Base-by-base conservation (phyloP, 768 basidiomycete genomes). In the Goffeauzyma gilvescens region DNA sequence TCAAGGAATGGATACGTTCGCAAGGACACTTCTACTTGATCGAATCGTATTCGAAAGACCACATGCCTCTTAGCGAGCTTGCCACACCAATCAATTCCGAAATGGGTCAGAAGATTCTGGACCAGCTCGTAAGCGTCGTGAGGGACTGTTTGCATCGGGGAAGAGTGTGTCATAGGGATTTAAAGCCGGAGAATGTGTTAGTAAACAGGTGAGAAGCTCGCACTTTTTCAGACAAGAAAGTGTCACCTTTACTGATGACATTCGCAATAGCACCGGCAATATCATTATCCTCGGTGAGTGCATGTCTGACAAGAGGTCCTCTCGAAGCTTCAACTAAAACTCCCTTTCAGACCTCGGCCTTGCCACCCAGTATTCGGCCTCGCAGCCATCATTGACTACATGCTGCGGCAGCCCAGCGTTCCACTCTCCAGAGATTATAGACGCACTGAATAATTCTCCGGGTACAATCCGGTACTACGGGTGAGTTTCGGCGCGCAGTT, bases 11-110 rank as follows among this genome's bases (percentile, higher is more conserved):
- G 43, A 57, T 68, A 22, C 47, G 64, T 4, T 68, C 68, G 0
- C 54, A 59, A 4, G 65, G 62, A 6, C 65, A 67, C 43, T 66
- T 67, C 50, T 69, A 69, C 52, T 63, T 69, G 6, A 57, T 69
- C 36, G 65, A 42, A 31, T 26, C 24, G 17, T 31, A 41, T n/a
- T 42, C 44, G 5, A 17, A n/a, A 5, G 46, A 33, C 22, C 34
- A 38, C 25, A 31, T 45, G 14, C 40, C 41, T 14, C 18, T 44
- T n/a, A 26, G 26, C 32, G 49, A 42, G 6, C 4, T 43, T 4
- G 13, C 37, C 10, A 22, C 26, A 14, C 41, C 41, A 15, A 17
- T 40, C 4, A 35, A 38, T n/a, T 15, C 35, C 22, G 15, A 31
- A 13, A n/a, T 44, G 24, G 58, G 49, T 0, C 39, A 48, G 27